Evolutionary conservation across 192 early-diverging fungal species (phyloP), one percentile per base, ranked within the genome.

Genomic region (Coemansia brasiliensis): DNA sequence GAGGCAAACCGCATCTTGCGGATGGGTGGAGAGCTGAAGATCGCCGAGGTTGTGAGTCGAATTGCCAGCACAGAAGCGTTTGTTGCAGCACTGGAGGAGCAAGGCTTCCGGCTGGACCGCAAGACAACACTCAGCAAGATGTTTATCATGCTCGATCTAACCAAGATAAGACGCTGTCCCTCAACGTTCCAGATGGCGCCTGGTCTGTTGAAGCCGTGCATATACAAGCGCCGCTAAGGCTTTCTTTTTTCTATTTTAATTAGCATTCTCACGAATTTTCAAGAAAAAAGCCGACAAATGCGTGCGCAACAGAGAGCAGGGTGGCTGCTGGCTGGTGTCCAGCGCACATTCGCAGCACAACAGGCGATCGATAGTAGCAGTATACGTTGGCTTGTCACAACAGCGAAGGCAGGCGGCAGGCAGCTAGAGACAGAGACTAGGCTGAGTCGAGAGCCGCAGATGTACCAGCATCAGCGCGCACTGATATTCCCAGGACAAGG

Each of bases 41-140:
- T 98, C 60, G 90, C 94, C 13, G 96, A 98, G 71, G 96, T 98
- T 1, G 83, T 92, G 18, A 94, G 92, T 79, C 83, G 96, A 27
- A 88, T 98, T 53, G 79, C 85, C 11, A 84, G 92, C 66, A 74
- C 95, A 15, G 81, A 87, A 26, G 81, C 85, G 22, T 96, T 95
- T 79, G 83, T 94, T 35, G 38, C 52, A 8, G 83, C 87, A 8
- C 73, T 98, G 46, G 83, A 85, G 48, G 67, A 52, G 1, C 57
- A 92, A 18, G 96, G 96, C 0, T 95, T 95, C 65, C 87, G 86
- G 58, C 74, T 91, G 27, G 70, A 73, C 50, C 67, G 64, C 55
- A 91, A 89, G 82, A 88, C 94, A 57, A 77, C 84, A 11, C 74
- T 78, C 22, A 95, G 94, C 83, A 95, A 93, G 55, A 98, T 98